Evolutionary conservation across 768 basidiomycete genomes (phyloP), one percentile per base, ranked within the genome.

Genomic region (Agrocybe chaxingu): DNA sequence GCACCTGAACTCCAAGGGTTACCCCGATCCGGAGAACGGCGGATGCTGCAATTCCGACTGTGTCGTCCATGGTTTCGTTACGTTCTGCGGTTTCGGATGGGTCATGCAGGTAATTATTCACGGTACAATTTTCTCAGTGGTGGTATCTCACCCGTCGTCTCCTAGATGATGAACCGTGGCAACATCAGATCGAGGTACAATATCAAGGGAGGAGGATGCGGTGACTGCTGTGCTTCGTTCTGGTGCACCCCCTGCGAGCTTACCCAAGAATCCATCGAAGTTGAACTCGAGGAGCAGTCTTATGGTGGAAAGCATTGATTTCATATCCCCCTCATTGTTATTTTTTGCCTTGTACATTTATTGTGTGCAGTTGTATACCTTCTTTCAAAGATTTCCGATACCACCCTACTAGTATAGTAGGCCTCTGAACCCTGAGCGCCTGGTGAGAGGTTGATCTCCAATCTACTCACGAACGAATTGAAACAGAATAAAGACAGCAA

Each of bases 181-280:
- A 59, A 62, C 29, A 57, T 74, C 47, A 74, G 79, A 42, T 24
- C 44, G 9, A 72, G 80, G 32, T 78, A 79, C 60, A 63, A 63
- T 44, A 77, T 82, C 59, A 66, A 67, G 18, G 81, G 80, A 12
- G 65, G 66, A n/a, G 56, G 62, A 8, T 63, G 65, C 45, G 65
- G 66, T 2, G 79, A 80, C 51, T 79, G 73, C 53, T 60, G 60
- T 36, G 49, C 68, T 3, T 60, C 72, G 0, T 69, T 62, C 18
- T 80, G 66, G 56, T 81, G 79, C 57, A 54, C 57, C 0, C 70
- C 78, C 12, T 82, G 80, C 58, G 69, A 68, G 8, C 72, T 81
- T 40, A 68, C 68, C 0, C 79, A 81, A 58, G 78, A 76, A 52
- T 65, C 65, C 30, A 66, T 70, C 30, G 78, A 81, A 53, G 53